Evolutionary conservation across 2,329 filamentous ascomycete species (phyloP).

Genomic region (Stromatinia cepivora): DNA sequence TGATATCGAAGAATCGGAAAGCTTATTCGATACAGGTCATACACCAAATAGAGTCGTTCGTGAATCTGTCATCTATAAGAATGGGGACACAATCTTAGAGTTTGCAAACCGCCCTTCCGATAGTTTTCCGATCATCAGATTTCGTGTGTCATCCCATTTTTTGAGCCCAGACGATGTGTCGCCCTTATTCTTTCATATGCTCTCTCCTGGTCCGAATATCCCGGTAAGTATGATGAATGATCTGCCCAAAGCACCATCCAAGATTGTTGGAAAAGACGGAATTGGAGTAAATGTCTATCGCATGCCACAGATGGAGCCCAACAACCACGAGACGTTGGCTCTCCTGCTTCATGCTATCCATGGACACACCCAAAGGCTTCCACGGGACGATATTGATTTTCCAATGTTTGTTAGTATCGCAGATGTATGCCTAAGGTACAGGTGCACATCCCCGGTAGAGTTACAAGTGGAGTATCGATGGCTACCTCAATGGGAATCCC

Average conservation of each 20-base stretch:
- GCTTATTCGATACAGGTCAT: conserved; percentile 48
- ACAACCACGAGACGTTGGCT: conserved; percentile 46
- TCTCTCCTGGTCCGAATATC: conserved; percentile 37
- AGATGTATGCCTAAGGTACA: conserved; percentile 52
- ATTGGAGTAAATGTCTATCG: conserved; percentile 50
- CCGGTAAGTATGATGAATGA: conserved; percentile 32
- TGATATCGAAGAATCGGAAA: conserved; percentile 45
- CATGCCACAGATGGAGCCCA: conserved; percentile 54
- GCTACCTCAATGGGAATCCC: conserved; percentile 54
- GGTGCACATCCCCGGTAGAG: conserved; percentile 53
- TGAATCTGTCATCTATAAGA: conserved; percentile 48
- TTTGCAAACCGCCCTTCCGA: conserved; percentile 49
- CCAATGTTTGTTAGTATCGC: conserved; percentile 54
- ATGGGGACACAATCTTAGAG: conserved; percentile 53
- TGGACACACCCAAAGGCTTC: conserved; percentile 50
- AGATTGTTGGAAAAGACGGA: conserved; percentile 47
- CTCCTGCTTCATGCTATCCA: conserved; percentile 54
- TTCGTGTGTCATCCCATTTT: conserved; percentile 53
- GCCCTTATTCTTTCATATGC: conserved; percentile 53
- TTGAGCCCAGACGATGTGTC: conserved; percentile 50
- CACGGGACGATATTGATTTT: conserved; percentile 46
- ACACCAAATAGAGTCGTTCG: conserved; percentile 44
- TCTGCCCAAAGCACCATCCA: conserved; percentile 39
- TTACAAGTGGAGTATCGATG: conserved; percentile 52
- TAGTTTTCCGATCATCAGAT: conserved; percentile 47